Evolutionary conservation across 257 asterid species (phyloP).

Genomic region (Solanum gracilifrons): DNA sequence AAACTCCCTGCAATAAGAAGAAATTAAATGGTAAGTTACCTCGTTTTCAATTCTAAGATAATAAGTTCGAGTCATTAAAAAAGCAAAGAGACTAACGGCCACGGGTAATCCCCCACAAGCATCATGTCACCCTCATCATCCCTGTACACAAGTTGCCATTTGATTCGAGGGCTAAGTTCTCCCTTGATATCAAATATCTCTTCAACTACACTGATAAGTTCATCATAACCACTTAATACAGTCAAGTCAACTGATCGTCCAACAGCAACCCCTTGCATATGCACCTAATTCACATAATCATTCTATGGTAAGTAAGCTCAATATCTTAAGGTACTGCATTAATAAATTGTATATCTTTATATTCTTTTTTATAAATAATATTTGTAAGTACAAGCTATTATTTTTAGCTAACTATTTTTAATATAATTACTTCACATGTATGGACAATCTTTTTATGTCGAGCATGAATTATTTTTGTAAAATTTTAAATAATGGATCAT

Average conservation of each 20-base stretch:
- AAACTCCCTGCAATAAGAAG: constrained; percentile 47
- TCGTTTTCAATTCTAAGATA: too few relatives aligned
- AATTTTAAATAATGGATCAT: too few relatives aligned
- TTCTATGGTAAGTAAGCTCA: not conserved
- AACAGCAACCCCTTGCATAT: constrained; percentile 72
- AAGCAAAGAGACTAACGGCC: constrained; percentile 37
- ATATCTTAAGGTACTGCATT: not conserved
- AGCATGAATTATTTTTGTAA: too few relatives aligned
- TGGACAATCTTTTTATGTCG: too few relatives aligned
- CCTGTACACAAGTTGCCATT: constrained; percentile 58
- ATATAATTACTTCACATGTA: too few relatives aligned
- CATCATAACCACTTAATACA: constrained; percentile 42
- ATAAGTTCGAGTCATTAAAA: not conserved
- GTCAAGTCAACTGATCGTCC: constrained; percentile 77
- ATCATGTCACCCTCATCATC: constrained; percentile 76
- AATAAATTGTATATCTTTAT: too few relatives aligned
- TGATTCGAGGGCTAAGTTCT: constrained; percentile 47
- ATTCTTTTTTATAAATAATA: too few relatives aligned
- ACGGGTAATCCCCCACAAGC: constrained; percentile 81
- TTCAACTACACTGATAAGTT: constrained; percentile 48
- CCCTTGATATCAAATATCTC: constrained; percentile 52
- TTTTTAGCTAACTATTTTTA: too few relatives aligned
- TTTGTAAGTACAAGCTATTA: too few relatives aligned
- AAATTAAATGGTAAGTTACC: not conserved
- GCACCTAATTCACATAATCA: constrained; percentile 27